Conservation (phyloP, 2,329 filamentous ascomycete species). For the Phaeosphaeria sp. region DNA sequence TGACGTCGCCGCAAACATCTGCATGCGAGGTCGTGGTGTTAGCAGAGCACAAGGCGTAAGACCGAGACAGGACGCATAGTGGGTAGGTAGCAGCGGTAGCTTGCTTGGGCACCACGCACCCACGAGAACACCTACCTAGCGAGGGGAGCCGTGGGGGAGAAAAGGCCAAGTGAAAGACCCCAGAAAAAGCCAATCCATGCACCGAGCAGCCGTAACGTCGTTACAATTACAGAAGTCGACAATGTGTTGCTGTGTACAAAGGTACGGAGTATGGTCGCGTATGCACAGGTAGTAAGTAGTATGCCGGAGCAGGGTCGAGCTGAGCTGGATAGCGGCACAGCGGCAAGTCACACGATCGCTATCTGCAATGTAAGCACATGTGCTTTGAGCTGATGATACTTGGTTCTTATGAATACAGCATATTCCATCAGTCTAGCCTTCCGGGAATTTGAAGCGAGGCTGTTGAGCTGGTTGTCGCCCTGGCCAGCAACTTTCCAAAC, state of each 20-base stretch:
- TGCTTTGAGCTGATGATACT: not conserved
- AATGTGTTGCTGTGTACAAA: not conserved
- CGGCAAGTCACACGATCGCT: not conserved
- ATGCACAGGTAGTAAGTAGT: not conserved
- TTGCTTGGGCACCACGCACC: constrained; percentile 12
- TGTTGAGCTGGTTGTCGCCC: not conserved
- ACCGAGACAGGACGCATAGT: constrained; percentile 16
- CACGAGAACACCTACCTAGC: constrained; percentile 27
- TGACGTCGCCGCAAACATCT: constrained; percentile 17
- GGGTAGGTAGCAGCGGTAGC: not conserved
- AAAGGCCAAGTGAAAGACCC: constrained; percentile 21
- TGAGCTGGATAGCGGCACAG: not conserved
- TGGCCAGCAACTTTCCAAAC: not conserved
- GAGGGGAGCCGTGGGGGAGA: constrained; percentile 13
- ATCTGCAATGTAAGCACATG: not conserved
- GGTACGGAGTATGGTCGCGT: constrained; percentile 1
- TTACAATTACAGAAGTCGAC: constrained; percentile 23
- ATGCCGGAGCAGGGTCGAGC: not conserved
- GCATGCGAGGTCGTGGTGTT: constrained; percentile 11
- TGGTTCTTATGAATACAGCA: not conserved
- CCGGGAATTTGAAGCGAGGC: not conserved
- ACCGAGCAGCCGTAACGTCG: constrained; percentile 16
- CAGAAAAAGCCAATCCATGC: constrained; percentile 21
- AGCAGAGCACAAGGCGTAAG: constrained; percentile 13
- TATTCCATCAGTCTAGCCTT: not conserved